Base-by-base conservation (phyloP, 768 basidiomycete genomes). In the Macrolepiota fuliginosa region DNA sequence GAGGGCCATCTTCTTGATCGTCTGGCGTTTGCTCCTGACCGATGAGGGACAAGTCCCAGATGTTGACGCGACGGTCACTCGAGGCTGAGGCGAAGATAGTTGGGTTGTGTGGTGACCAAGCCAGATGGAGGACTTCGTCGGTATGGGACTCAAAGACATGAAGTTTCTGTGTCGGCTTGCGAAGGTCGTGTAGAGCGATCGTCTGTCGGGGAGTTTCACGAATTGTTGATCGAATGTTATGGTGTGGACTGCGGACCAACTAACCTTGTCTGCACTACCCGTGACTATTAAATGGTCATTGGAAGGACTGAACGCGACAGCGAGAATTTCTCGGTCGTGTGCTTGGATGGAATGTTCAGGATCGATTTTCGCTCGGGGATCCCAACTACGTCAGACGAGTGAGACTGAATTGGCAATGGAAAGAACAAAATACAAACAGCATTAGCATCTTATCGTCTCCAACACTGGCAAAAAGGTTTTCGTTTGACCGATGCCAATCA, bases 1-100 rank as follows among this genome's bases (percentile, higher is more conserved):
- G 97, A 15, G 97, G 95, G 1, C 97, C 97, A 69, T 99, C 97
- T 72, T 99, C 97, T 62, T 94, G 92, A 70, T 99, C 97, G 66
- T 99, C 97, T 3, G 96, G 97, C 1, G 94, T 92, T 73, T 99
- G 97, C 72, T 99, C 97, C 42, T 90, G 84, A 0, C 97, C 97
- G 64, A 98, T 96, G 63, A 90, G 84, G 24, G 86, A 82, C 61
- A 98, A 73, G 76, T 99, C 96, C 97, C 97, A 99, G 52, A 98
- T 79, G 68, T 97, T 96, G 64, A 99, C 84, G 10, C 97, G 82
- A 46, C 97, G 84, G 72, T 99, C 97, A 63, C 93, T 90, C 2
- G 93, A 94, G 1, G 94, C 94, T 2, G 94, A 96, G 0, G 96
- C 96, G 65, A 99, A 98, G 54, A 98, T 83, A 9, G 92, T 94